Conservation (phyloP, 768 basidiomycete genomes). For the Boletellus emodensis region DNA sequence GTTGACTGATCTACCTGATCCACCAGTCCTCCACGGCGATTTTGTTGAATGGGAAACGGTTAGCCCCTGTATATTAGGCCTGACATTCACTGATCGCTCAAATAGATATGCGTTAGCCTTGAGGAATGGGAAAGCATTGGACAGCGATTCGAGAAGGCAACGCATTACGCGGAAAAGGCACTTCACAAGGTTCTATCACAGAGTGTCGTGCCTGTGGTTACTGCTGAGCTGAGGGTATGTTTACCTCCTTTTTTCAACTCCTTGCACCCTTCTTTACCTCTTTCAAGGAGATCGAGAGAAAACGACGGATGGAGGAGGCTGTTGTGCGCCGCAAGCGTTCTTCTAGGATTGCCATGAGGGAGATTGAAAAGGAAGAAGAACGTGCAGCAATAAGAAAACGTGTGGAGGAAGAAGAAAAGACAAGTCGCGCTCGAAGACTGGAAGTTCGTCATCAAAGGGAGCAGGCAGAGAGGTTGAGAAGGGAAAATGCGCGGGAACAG, state of each 20-base stretch:
- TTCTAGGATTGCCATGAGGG: slow-evolving; percentile 78
- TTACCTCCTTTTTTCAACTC: neutral
- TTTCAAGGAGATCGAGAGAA: slow-evolving; percentile 57
- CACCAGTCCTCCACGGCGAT: slow-evolving; percentile 37
- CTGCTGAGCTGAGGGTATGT: slow-evolving; percentile 58
- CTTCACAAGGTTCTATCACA: slow-evolving; percentile 66
- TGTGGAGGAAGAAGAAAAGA: slow-evolving; percentile 65
- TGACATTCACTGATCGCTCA: neutral
- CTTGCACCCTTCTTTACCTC: slow-evolving; percentile 2
- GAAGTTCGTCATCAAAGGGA: slow-evolving; percentile 56
- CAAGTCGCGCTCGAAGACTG: slow-evolving; percentile 55
- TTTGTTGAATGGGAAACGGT: slow-evolving; percentile 94
- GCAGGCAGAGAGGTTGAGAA: slow-evolving; percentile 47
- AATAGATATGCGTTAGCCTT: slow-evolving; percentile 76
- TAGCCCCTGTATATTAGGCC: slow-evolving; percentile 21
- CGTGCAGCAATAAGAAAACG: slow-evolving; percentile 53
- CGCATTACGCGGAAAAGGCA: slow-evolving; percentile 77
- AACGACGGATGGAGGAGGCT: slow-evolving; percentile 65
- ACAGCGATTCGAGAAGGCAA: slow-evolving; percentile 69
- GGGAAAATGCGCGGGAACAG: slow-evolving; percentile 60
- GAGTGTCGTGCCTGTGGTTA: slow-evolving; percentile 67
- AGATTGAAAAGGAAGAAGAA: slow-evolving; percentile 75
- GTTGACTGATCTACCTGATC: neutral
- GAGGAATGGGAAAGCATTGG: slow-evolving; percentile 83
- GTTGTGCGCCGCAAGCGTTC: slow-evolving; percentile 86